Base-by-base conservation (phyloP, 768 basidiomycete species). In the Wakefieldia striispora region DNA sequence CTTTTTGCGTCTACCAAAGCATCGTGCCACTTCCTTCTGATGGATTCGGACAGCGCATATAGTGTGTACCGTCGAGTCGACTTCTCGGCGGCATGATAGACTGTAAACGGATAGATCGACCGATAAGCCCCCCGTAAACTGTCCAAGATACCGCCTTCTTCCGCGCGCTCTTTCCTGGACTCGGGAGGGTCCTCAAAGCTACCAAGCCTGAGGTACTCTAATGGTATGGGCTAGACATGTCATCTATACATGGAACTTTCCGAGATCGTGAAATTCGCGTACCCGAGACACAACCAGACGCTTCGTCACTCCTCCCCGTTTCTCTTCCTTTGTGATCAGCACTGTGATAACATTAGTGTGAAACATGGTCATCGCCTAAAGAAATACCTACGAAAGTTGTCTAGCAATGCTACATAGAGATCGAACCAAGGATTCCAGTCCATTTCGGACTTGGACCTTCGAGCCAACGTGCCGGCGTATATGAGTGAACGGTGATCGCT, bases 201-300 rank as follows among this genome's bases (percentile, higher is more conserved):
- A 24, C 78, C 88, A 8, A 91, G 73, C 16, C 80, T 81, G n/a
- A 93, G 77, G 55, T 84, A 91, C 33, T 86, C 84, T 3, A 93
- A 69, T 4, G 89, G 86, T 47, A 93, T 79, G 24, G 91, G 91
- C 91, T 92, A 54, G 31, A 33, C 16, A 47, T 53, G 41, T 40
- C 41, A 52, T 57, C 45, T 16, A 49, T 33, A 56, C 31, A 51
- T 42, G 27, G 1, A n/a, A 27, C 51, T 29, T 50, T 26, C 21
- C 17, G 26, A 41, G 23, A 47, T 1, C 8, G 35, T 17, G 11
- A 17, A 23, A 12, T 37, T 35, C 16, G 64, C 83, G 47, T 65
- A 92, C 90, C 49, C 88, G 75, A 40, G 84, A 86, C 37, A 82
- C 74, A 16, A 91, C 74, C 36, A 75, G 63, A 34, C 82, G 77